These are phyloP conservation scores for Rhizoclosmatium globosum DNA, from an alignment of 192 early-diverging fungal genomes.

Conservation along the genomic window DNA sequence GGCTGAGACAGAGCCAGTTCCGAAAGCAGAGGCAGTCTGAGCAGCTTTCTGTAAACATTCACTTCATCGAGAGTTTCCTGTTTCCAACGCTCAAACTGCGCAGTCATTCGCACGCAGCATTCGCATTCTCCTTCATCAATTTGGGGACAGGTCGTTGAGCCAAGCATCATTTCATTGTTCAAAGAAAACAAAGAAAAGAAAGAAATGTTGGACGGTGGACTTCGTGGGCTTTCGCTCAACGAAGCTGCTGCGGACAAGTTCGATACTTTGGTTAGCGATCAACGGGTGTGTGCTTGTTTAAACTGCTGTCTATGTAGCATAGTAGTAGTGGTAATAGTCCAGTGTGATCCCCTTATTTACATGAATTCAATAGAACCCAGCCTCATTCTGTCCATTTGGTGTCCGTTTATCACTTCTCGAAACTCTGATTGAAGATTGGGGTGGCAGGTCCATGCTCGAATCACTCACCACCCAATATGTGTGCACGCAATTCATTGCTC, in stretches of 20 bases:
- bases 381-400: not conserved
- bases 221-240: too few species aligned
- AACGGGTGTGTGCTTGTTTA: too few species aligned
- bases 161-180: too few species aligned
- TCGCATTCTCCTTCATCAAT: too few species aligned
- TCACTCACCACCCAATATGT: slow-evolving; percentile 21
- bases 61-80: slow-evolving; percentile 12
- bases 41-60: slow-evolving; percentile 13
- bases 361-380: not conserved
- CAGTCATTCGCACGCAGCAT: not conserved
- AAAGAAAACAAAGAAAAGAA: too few species aligned
- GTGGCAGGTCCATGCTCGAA: slow-evolving; percentile 31
- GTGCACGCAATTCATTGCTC: slow-evolving; percentile 23
- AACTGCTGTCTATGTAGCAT: too few species aligned
- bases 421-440: slow-evolving; percentile 36
- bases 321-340: too few species aligned
- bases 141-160: too few species aligned
- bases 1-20: not conserved
- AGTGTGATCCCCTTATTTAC: not conserved
- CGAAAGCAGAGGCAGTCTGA: not conserved
- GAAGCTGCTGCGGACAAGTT: too few species aligned
- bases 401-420: slow-evolving; percentile 29
- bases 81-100: not conserved
- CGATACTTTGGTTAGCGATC: too few species aligned
- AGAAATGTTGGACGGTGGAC: too few species aligned